These are phyloP conservation scores for Hanseniaspora lachancei DNA, from an alignment of 805 yeast species.

Conservation along the genomic window DNA sequence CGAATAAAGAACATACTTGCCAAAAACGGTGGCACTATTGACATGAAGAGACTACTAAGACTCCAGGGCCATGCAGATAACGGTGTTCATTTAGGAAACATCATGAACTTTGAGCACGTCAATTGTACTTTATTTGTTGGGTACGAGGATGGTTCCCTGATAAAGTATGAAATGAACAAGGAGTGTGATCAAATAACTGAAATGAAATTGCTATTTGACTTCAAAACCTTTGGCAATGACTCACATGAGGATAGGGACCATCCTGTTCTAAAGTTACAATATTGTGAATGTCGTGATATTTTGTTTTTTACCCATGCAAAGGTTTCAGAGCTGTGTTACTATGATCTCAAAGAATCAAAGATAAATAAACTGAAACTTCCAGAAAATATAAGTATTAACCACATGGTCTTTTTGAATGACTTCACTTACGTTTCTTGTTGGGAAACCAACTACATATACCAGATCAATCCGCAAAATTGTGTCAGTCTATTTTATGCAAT, in stretches of 20 bases:
- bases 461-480: background rate
- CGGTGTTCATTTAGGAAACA: background rate
- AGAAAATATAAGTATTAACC: background rate
- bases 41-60: background rate
- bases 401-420: background rate
- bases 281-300: background rate
- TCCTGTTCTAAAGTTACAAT: background rate
- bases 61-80: background rate
- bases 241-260: slow-evolving; percentile 7
- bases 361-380: background rate
- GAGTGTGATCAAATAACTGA: background rate
- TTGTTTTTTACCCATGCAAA: background rate
- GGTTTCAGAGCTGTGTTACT: background rate
- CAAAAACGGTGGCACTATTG: background rate
- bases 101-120: slow-evolving; percentile 2
- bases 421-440: background rate
- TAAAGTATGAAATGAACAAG: background rate
- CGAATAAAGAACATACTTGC: background rate
- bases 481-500: background rate
- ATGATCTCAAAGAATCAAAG: background rate
- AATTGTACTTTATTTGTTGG: background rate
- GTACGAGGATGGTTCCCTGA: slow-evolving; percentile 4
- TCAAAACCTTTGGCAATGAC: background rate
- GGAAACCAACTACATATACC: slow-evolving; percentile 3
- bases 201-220: background rate